Evolutionary conservation across 73 alveolate species (phyloP).

Genomic region (Paramecium sonneborni): DNA sequence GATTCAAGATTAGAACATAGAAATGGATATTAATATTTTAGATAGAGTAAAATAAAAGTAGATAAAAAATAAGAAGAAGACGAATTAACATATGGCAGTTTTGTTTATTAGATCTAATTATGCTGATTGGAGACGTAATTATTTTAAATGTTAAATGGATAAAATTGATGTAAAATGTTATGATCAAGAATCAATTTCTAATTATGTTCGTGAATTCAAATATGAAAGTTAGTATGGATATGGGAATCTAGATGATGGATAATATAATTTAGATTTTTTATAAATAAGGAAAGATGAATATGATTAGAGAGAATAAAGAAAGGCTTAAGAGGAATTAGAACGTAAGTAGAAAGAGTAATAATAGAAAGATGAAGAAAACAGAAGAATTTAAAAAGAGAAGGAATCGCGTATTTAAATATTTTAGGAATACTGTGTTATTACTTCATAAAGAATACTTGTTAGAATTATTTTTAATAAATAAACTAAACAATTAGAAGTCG

Average conservation of each 20-base stretch:
- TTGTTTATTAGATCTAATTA: not conserved
- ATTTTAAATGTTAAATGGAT: not conserved
- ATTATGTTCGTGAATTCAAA: not conserved
- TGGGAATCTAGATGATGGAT: conserved; percentile 6
- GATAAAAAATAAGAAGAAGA: not conserved
- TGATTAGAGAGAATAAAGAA: not conserved
- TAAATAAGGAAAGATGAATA: not conserved
- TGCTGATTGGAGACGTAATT: not conserved
- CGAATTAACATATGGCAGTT: not conserved
- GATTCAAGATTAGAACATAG: not conserved
- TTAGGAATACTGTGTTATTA: conserved; percentile 14
- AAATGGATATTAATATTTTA: not conserved
- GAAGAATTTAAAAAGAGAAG: not conserved
- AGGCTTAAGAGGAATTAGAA: not conserved
- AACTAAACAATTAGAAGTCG: not conserved
- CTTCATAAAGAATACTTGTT: not conserved
- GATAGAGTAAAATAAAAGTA: not conserved
- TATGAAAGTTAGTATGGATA: not conserved
- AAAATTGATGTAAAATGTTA: not conserved
- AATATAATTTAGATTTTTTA: conserved; percentile 7
- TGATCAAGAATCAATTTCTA: not conserved
- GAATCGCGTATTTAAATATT: not conserved
- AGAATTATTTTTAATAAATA: not conserved
- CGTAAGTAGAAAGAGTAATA: not conserved
- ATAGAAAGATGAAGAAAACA: not conserved